A percentile compares a stretch with the other conserved stretches of the same genome.
phyloP scores from a whole-genome alignment of 768 basidiomycete genomes.

The Leccinum uliginosum region DNA sequence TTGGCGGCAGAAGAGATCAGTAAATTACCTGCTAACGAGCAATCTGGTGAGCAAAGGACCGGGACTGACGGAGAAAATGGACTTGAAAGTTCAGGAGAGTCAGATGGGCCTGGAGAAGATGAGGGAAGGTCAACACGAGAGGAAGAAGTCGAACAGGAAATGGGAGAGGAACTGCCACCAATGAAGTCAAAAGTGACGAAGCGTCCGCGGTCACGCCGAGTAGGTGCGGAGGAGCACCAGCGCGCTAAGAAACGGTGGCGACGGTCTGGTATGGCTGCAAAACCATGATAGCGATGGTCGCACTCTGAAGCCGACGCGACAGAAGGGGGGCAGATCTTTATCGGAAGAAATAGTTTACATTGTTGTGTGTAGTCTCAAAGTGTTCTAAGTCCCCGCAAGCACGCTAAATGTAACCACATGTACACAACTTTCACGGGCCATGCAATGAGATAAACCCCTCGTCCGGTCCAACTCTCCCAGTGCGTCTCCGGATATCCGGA shows the following conservation, averaged over 20 bases:
- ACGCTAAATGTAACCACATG: background rate
- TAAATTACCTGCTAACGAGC: background rate
- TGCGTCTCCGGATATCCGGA: constrained; percentile 31
- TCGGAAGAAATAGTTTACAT: background rate
- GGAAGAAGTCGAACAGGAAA: constrained; percentile 2
- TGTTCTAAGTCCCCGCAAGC: background rate
- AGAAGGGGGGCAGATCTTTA: background rate
- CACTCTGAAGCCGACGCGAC: background rate
- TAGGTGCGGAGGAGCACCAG: constrained; percentile 10
- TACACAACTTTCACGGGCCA: constrained; percentile 15
- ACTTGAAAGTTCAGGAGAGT: constrained; percentile 9
- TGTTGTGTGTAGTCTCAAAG: background rate
- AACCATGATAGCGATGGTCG: background rate
- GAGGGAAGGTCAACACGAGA: constrained; percentile 10
- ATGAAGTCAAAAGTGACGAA: constrained; percentile 8
- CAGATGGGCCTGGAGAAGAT: constrained; percentile 7
- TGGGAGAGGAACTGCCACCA: background rate
- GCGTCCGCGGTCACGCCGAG: constrained; percentile 12
- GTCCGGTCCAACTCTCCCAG: constrained; percentile 28
- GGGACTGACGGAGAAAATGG: background rate
- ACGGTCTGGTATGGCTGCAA: background rate
- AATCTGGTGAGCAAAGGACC: background rate
- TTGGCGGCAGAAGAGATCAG: constrained; percentile 13
- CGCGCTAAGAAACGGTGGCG: constrained; percentile 14
- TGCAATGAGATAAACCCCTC: constrained; percentile 33